Conservation (phyloP, 1,284 basidiomycete genomes). For the Rhodotorula glutinis region DNA sequence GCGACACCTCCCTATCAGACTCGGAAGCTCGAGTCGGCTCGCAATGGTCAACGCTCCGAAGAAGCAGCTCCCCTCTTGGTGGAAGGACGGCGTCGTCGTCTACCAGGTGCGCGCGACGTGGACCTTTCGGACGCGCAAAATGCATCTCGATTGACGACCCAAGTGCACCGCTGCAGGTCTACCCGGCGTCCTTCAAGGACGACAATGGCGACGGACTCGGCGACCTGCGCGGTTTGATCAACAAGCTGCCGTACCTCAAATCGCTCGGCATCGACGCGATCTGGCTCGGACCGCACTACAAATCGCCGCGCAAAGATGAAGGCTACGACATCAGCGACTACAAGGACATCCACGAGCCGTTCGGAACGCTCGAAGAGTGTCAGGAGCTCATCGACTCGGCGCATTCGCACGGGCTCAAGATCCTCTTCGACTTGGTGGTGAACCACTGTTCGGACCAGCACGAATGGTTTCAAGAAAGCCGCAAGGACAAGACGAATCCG, state of each 20-base stretch:
- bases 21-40: too few relatives aligned
- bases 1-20: too few relatives aligned
- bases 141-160: too few relatives aligned
- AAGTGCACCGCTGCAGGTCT: too few relatives aligned
- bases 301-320: slow-evolving; percentile 53
- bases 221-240: slow-evolving; percentile 65
- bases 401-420: slow-evolving; percentile 1
- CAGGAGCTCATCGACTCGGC: slow-evolving; percentile 49
- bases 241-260: slow-evolving; percentile 67
- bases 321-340: slow-evolving; percentile 74
- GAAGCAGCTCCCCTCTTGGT: slow-evolving; percentile 52
- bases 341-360: slow-evolving; percentile 65
- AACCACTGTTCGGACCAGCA: slow-evolving; percentile 75
- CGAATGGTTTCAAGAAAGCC: slow-evolving; percentile 66
- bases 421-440: slow-evolving; percentile 72
- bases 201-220: slow-evolving; percentile 71
- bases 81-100: slow-evolving; percentile 60
- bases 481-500: slow-evolving; percentile 57
- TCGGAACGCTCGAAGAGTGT: slow-evolving; percentile 71
- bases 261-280: slow-evolving; percentile 67
- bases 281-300: slow-evolving; percentile 73
- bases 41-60: slow-evolving; percentile 9
- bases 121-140: too few relatives aligned
- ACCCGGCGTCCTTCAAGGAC: slow-evolving; percentile 69
- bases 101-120: slow-evolving; percentile 56